Percentiles rank a stretch among this genome's conserved stretches.
Conservation (phyloP, 805 yeast species). For the Kregervanrija fluxuum region DNA sequence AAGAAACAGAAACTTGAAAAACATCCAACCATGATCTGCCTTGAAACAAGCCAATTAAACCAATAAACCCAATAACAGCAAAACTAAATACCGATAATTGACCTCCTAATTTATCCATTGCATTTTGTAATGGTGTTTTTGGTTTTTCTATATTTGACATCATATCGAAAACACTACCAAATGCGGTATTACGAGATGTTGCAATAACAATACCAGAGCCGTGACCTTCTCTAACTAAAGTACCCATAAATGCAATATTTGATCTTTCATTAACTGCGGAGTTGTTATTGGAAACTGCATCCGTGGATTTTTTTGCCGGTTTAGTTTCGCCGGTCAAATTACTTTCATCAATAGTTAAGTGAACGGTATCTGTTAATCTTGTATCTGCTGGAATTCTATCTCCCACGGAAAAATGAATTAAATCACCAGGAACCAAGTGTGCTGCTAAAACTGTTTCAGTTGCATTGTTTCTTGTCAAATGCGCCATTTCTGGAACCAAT, state of each 20-base stretch:
- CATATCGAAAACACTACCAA: constrained; percentile 93
- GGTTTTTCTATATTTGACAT: constrained; percentile 95
- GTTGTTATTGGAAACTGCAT: constrained; percentile 28
- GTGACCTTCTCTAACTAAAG: constrained; percentile 92
- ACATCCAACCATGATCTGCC: constrained; percentile 95
- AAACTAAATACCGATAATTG: constrained; percentile 83
- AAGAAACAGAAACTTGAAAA: constrained; percentile 95
- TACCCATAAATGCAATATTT: constrained; percentile 93
- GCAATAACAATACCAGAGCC: constrained; percentile 92
- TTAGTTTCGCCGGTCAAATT: constrained; percentile 92
- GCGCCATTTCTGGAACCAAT: constrained; percentile 95
- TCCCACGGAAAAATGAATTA: constrained; percentile 84
- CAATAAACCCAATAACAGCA: constrained; percentile 83
- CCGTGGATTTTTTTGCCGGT: constrained; percentile 66
- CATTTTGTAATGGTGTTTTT: constrained; percentile 89
- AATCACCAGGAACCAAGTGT: constrained; percentile 89
- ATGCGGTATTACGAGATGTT: constrained; percentile 83
- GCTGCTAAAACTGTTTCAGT: constrained; percentile 81
- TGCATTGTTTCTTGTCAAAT: constrained; percentile 74
- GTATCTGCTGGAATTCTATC: constrained; percentile 96
- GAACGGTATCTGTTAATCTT: constrained; percentile 70
- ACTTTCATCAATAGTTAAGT: constrained; percentile 84
- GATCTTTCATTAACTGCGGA: constrained; percentile 48
- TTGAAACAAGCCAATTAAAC: constrained; percentile 81
- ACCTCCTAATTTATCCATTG: constrained; percentile 94